A percentile compares a stretch with the other conserved stretches of the same genome.
phyloP scores from a whole-genome alignment of 352 stramenopile genomes.

The Pythium scleroteichum region DNA sequence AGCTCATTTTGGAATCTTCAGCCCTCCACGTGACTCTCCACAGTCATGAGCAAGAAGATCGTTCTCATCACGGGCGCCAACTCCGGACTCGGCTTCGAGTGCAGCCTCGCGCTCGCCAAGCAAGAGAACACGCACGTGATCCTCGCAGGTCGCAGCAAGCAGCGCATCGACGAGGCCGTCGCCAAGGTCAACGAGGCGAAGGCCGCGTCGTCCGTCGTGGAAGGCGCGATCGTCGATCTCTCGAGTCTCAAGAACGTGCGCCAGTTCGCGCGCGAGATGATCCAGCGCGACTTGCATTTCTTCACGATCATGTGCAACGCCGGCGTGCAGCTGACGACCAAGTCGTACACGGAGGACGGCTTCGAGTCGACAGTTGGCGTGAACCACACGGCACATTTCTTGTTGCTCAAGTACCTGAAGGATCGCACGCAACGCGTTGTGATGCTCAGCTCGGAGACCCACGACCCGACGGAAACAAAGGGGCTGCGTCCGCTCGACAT shows the following conservation, averaged over 20 bases:
- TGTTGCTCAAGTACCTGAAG: constrained; percentile 31
- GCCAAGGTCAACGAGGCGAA: constrained; percentile 13
- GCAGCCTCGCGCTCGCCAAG: constrained; percentile 28
- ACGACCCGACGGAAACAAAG: constrained; percentile 10
- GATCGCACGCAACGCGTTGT: constrained; percentile 15
- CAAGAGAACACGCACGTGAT: constrained; percentile 33
- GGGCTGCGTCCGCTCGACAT: background rate
- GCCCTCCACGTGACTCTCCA: too few relatives aligned
- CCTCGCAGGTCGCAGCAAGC: constrained; percentile 30
- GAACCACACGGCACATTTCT: constrained; percentile 49
- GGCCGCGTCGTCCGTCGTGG: constrained; percentile 16
- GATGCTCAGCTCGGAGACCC: constrained; percentile 14
- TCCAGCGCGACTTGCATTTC: constrained; percentile 24
- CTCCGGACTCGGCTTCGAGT: constrained; percentile 36
- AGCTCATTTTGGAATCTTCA: too few relatives aligned
- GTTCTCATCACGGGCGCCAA: constrained; percentile 41
- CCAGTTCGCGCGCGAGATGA: constrained; percentile 21
- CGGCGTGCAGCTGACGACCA: constrained; percentile 29
- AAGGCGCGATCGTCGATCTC: constrained; percentile 37
- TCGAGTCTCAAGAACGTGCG: constrained; percentile 33
- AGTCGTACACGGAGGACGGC: constrained; percentile 31
- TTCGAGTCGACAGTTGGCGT: constrained; percentile 40
- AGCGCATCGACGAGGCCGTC: constrained; percentile 28
- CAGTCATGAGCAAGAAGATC: constrained; percentile 22
- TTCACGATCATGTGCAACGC: constrained; percentile 46